phyloP scores from a whole-genome alignment of 148 eudicot genomes.

The Gaultheria prostrata region DNA sequence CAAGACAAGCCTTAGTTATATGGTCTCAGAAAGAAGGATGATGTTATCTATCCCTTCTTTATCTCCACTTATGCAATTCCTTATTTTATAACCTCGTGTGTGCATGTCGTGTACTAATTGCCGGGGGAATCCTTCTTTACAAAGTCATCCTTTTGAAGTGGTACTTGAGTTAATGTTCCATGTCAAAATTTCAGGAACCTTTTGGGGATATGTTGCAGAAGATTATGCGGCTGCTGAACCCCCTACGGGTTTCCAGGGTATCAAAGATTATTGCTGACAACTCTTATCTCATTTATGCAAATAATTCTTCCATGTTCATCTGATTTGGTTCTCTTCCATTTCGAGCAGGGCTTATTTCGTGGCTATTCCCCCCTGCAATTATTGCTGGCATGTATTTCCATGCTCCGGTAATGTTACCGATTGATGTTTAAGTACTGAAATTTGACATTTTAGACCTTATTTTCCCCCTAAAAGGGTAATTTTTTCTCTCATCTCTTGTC shows the following conservation, averaged over 20 bases:
- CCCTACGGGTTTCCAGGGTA: constrained; percentile 90
- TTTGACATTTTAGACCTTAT: background rate
- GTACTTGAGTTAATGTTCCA: background rate
- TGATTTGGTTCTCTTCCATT: background rate
- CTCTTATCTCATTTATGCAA: background rate
- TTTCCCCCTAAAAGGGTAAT: background rate
- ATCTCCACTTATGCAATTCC: background rate
- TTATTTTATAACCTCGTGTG: background rate
- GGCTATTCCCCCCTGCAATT: constrained; percentile 82
- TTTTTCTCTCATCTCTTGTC: constrained; percentile 2
- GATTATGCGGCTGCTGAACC: constrained; percentile 71
- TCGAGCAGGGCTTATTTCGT: constrained; percentile 69
- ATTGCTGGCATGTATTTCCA: constrained; percentile 82
- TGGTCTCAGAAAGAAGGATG: background rate
- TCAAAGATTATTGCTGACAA: background rate
- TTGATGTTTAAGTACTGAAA: background rate
- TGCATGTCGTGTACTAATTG: background rate
- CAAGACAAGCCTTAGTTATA: background rate
- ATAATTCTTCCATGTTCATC: background rate
- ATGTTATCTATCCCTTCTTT: background rate
- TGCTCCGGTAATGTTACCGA: constrained; percentile 52
- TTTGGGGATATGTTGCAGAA: constrained; percentile 63
- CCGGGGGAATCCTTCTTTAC: background rate
- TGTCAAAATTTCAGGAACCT: constrained; percentile 41
- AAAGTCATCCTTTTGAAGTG: background rate